These are phyloP conservation scores for Ambrosiella beaveri DNA, from an alignment of 2,329 filamentous ascomycete species.

Conservation along the genomic window DNA sequence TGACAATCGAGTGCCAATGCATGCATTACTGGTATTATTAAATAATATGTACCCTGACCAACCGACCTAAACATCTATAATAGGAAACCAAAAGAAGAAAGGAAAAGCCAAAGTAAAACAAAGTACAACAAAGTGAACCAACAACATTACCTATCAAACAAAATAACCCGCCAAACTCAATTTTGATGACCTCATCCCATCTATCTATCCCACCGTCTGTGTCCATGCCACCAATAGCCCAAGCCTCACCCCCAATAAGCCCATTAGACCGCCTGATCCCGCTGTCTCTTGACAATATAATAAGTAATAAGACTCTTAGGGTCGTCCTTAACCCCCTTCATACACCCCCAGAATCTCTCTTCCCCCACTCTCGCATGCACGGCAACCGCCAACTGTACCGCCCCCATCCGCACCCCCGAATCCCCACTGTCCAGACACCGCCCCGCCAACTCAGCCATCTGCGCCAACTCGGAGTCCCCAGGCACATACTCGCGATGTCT, in stretches of 20 bases:
- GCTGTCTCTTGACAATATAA: constrained; percentile 57
- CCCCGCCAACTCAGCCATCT: constrained; percentile 33
- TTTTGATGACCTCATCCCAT: too few species aligned
- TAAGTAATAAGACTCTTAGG: constrained; percentile 64
- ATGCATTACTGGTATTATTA: neutral
- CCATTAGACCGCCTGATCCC: constrained; percentile 24
- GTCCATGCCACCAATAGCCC: neutral
- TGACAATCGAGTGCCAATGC: neutral
- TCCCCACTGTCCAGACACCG: constrained; percentile 42
- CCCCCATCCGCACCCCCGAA: constrained; percentile 52
- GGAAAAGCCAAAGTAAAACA: too few species aligned
- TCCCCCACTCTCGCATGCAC: constrained; percentile 48
- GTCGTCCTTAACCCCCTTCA: constrained; percentile 50
- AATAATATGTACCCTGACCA: neutral
- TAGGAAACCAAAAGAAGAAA: too few species aligned
- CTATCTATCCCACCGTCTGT: too few species aligned
- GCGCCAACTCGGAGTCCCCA: constrained; percentile 32
- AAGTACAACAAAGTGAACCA: too few species aligned
- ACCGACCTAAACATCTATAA: too few species aligned
- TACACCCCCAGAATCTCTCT: constrained; percentile 46
- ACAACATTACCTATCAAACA: too few species aligned
- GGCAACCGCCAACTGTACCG: constrained; percentile 62
- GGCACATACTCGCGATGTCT: constrained; percentile 29
- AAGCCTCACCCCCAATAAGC: neutral
- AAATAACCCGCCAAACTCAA: too few species aligned